phyloP scores from a whole-genome alignment of 345 rosid species.

The Odontarrhena argentea region DNA sequence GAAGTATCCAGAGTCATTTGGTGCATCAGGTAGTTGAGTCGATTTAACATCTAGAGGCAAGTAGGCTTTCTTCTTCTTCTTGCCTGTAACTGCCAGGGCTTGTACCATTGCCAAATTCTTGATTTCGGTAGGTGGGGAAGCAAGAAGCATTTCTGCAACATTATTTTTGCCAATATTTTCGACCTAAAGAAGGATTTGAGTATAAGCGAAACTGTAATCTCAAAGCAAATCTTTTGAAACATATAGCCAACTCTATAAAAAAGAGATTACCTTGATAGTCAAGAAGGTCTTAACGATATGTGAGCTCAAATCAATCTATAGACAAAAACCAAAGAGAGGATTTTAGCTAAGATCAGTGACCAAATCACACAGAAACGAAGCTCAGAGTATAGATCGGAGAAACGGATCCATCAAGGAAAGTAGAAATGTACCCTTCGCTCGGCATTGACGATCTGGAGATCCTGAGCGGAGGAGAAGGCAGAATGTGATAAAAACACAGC shows the following conservation, averaged over 20 bases:
- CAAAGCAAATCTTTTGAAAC: constrained; percentile 11
- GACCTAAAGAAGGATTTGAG: constrained; percentile 52
- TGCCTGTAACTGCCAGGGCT: constrained; percentile 72
- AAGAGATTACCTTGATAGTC: constrained; percentile 74
- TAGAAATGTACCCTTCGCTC: constrained; percentile 75
- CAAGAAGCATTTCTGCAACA: constrained; percentile 76
- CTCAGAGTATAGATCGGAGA: constrained; percentile 20
- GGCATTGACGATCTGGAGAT: constrained; percentile 75
- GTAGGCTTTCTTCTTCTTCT: constrained; percentile 73
- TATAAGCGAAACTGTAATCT: background rate
- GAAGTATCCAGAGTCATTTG: constrained; percentile 70
- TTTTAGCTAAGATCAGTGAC: background rate
- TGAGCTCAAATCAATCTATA: constrained; percentile 91
- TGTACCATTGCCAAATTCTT: constrained; percentile 72
- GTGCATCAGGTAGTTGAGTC: constrained; percentile 65
- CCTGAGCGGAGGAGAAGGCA: constrained; percentile 47
- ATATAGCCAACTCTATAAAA: too few relatives aligned
- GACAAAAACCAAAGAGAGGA: constrained; percentile 12
- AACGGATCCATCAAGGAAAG: constrained; percentile 13
- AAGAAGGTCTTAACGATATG: constrained; percentile 83
- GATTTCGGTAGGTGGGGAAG: constrained; percentile 75
- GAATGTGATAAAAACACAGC: constrained; percentile 43
- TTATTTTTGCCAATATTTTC: constrained; percentile 68
- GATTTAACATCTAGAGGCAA: constrained; percentile 64
- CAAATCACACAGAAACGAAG: constrained; percentile 1